A percentile compares a stretch with the other conserved stretches of the same genome.
phyloP scores from a whole-genome alignment of 1,139 yeast species.

The Petasospora fabianii region DNA sequence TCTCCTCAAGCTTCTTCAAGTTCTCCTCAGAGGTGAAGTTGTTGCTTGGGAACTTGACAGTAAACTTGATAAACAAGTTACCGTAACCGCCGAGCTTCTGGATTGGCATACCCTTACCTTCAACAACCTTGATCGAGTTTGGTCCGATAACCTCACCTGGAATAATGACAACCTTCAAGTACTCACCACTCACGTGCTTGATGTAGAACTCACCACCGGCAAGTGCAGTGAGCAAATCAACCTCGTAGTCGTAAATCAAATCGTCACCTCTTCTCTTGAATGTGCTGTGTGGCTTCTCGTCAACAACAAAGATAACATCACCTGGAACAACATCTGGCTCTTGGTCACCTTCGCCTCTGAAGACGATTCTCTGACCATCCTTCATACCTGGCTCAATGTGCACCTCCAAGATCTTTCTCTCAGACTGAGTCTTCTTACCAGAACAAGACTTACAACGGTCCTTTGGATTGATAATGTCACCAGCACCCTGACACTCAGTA shows the following conservation, averaged over 20 bases:
- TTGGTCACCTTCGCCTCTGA: constrained; percentile 97
- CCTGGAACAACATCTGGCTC: constrained; percentile 95
- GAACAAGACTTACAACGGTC: constrained; percentile 85
- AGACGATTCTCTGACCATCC: constrained; percentile 87
- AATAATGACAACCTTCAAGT: constrained; percentile 71
- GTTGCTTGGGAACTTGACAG: constrained; percentile 65
- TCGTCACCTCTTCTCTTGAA: constrained; percentile 91
- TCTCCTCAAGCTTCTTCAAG: constrained; percentile 57
- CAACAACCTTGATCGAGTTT: constrained; percentile 74
- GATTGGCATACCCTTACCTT: constrained; percentile 95
- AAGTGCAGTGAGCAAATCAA: constrained; percentile 89
- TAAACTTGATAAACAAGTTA: constrained; percentile 66
- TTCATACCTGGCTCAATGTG: constrained; percentile 97
- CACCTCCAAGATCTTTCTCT: constrained; percentile 91
- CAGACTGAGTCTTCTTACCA: constrained; percentile 85
- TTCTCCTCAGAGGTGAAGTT: constrained; percentile 65
- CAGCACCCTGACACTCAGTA: constrained; percentile 89
- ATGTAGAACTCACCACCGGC: constrained; percentile 93
- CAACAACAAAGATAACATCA: constrained; percentile 88
- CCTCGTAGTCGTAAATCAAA: constrained; percentile 77
- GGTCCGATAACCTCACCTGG: constrained; percentile 96
- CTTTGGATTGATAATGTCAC: constrained; percentile 82
- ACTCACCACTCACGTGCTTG: constrained; percentile 86
- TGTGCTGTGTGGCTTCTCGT: constrained; percentile 77
- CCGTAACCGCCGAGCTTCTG: constrained; percentile 74